These are phyloP conservation scores for Rhizoctonia solani DNA, from an alignment of 1,284 basidiomycete species.

Conservation along the genomic window DNA sequence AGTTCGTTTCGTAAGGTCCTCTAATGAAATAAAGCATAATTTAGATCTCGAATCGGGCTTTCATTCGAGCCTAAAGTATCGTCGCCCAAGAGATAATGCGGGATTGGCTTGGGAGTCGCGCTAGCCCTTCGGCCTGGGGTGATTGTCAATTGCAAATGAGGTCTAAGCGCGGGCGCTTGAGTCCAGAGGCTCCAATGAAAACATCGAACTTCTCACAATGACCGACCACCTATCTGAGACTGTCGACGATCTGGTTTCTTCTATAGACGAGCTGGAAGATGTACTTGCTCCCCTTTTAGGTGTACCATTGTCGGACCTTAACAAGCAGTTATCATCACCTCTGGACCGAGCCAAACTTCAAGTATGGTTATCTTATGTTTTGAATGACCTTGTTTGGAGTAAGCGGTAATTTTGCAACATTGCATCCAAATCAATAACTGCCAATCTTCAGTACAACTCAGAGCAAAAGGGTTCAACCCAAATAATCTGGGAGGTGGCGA, in stretches of 20 bases:
- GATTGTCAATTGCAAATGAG: neutral
- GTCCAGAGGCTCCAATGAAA: neutral
- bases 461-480: conserved; percentile 74
- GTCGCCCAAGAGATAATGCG: too few relatives aligned
- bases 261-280: conserved; percentile 68
- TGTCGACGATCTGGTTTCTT: conserved; percentile 41
- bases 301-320: conserved; percentile 63
- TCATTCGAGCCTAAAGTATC: too few relatives aligned
- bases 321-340: conserved; percentile 47
- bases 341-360: conserved; percentile 81
- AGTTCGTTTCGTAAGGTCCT: too few relatives aligned
- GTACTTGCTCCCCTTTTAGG: conserved; percentile 64
- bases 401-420: conserved; percentile 41
- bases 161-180: neutral
- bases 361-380: conserved; percentile 71
- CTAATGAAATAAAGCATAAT: too few relatives aligned
- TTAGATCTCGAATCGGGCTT: too few relatives aligned
- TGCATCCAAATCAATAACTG: conserved; percentile 10
- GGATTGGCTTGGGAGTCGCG: too few relatives aligned
- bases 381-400: conserved; percentile 85
- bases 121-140: too few relatives aligned
- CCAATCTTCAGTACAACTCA: conserved; percentile 66
- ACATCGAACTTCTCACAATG: neutral
- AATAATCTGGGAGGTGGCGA: conserved; percentile 47
- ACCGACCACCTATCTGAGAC: conserved; percentile 29